Conservation (phyloP, 768 basidiomycete species). For the Paxillus rubicundulus region DNA sequence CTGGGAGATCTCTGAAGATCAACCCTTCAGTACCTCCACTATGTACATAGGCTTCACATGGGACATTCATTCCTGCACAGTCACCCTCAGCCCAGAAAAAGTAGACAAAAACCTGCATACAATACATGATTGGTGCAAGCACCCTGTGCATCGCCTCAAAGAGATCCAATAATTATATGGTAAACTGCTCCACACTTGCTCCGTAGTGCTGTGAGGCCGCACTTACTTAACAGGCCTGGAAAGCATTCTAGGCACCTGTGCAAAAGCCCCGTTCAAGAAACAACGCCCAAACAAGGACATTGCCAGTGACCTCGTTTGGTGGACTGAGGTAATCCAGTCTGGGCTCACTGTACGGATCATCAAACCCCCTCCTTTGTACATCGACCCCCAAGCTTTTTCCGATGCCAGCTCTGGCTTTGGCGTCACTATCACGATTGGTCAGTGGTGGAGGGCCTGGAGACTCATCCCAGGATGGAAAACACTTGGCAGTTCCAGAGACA, state of each 20-base stretch:
- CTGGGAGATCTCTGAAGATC: constrained; percentile 35
- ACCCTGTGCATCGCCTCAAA: constrained; percentile 25
- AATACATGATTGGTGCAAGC: constrained; percentile 26
- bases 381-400: constrained; percentile 38
- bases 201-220: constrained; percentile 31
- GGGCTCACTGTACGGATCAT: constrained; percentile 23
- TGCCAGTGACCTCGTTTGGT: background rate
- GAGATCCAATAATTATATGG: constrained; percentile 39
- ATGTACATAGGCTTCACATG: constrained; percentile 35
- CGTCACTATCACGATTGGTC: constrained; percentile 33
- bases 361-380: constrained; percentile 20
- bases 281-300: constrained; percentile 12
- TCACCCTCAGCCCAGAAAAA: constrained; percentile 26
- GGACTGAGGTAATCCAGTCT: constrained; percentile 7
- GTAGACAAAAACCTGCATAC: constrained; percentile 26
- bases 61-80: constrained; percentile 21
- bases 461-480: constrained; percentile 33
- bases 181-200: constrained; percentile 37
- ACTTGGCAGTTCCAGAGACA: constrained; percentile 28
- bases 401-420: constrained; percentile 40
- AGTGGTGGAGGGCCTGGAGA: constrained; percentile 32
- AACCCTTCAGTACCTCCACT: constrained; percentile 19
- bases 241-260: constrained; percentile 30
- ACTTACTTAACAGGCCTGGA: constrained; percentile 42
- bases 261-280: constrained; percentile 32